These are phyloP conservation scores for Fusarium chlamydosporum DNA, from an alignment of 2,329 filamentous ascomycete genomes.

Conservation along the genomic window DNA sequence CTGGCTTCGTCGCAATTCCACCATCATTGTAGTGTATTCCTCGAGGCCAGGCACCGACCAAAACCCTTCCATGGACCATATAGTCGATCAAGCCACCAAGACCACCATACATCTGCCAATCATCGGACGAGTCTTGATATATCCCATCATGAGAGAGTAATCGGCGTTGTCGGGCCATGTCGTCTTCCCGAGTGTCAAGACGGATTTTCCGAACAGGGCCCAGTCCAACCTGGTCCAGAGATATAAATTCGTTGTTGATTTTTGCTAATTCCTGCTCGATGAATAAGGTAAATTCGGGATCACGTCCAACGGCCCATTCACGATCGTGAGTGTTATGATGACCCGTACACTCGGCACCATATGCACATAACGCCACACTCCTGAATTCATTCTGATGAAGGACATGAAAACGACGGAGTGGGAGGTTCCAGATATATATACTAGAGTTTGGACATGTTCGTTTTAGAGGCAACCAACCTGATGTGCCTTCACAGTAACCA, in stretches of 20 bases:
- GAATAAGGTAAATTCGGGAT: neutral
- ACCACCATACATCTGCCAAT: constrained; percentile 1
- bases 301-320: neutral
- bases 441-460: neutral
- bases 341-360: neutral
- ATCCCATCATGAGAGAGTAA: neutral
- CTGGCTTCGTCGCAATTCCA: neutral
- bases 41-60: neutral
- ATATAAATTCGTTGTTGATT: neutral
- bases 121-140: neutral
- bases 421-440: constrained; percentile 19
- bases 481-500: accelerated
- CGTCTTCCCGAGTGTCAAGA: neutral
- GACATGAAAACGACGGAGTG: constrained; percentile 12
- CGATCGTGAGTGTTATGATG: neutral
- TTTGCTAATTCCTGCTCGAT: neutral
- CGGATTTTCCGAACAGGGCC: neutral
- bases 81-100: constrained; percentile 4
- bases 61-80: constrained; percentile 7
- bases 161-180: neutral
- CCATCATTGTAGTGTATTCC: neutral
- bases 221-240: neutral
- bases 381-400: neutral
- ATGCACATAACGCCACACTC: neutral
- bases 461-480: neutral